Percentiles rank a stretch among this genome's conserved stretches.
Evolutionary conservation across 352 stramenopile species (phyloP).

Genomic region (Nannochloropsis limnetica): DNA sequence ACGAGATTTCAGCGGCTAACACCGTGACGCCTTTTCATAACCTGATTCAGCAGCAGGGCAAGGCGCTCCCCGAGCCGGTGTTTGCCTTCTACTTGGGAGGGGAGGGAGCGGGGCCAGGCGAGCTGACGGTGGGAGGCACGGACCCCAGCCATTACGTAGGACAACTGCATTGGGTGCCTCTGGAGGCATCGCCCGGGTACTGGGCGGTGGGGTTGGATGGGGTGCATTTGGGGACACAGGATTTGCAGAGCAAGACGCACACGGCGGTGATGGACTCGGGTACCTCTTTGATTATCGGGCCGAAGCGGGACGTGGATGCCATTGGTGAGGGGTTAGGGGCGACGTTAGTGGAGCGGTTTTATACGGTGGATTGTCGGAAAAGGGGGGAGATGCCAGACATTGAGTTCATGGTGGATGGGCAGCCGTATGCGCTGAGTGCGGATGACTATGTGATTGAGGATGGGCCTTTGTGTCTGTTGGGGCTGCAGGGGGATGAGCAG

Average conservation of each 20-base stretch:
- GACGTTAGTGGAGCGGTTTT: slow-evolving; percentile 65
- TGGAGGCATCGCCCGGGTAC: slow-evolving; percentile 64
- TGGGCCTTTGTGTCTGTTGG: slow-evolving; percentile 74
- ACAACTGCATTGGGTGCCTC: slow-evolving; percentile 76
- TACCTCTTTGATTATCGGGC: slow-evolving; percentile 84
- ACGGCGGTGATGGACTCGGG: slow-evolving; percentile 88
- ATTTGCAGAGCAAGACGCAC: slow-evolving; percentile 60
- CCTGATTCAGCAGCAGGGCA: slow-evolving; percentile 68
- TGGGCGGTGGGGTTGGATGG: slow-evolving; percentile 52
- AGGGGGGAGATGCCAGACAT: slow-evolving; percentile 70
- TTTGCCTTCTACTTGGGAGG: slow-evolving; percentile 90
- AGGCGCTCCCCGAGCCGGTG: slow-evolving; percentile 69
- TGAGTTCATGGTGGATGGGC: slow-evolving; percentile 78
- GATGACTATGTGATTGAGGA: slow-evolving; percentile 83
- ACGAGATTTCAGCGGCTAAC: slow-evolving; percentile 78
- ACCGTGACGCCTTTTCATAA: slow-evolving; percentile 83
- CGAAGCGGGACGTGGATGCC: slow-evolving; percentile 71
- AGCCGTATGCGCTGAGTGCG: slow-evolving; percentile 76
- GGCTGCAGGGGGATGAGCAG: slow-evolving; percentile 18
- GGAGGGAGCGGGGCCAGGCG: slow-evolving; percentile 64
- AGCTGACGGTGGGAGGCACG: slow-evolving; percentile 69
- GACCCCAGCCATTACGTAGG: slow-evolving; percentile 80
- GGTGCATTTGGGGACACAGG: slow-evolving; percentile 10
- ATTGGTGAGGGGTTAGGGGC: slow-evolving; percentile 73
- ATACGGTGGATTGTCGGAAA: slow-evolving; percentile 80